Base-by-base conservation (phyloP, 495 filamentous ascomycete species). In the Tuber calosporum region DNA sequence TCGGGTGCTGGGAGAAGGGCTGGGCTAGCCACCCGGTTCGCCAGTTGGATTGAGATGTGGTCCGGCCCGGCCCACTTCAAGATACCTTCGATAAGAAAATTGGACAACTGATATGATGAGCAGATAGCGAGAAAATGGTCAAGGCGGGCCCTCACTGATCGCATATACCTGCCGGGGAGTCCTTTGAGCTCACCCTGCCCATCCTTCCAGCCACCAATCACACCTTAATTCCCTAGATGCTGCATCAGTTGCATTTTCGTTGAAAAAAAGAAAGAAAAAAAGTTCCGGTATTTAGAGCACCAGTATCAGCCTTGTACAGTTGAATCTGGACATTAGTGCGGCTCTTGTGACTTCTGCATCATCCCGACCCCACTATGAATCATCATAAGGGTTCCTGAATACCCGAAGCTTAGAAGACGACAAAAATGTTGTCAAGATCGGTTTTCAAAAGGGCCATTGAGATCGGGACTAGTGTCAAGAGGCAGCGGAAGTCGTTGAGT, bases 51-150 rank as follows among this genome's bases (percentile, higher is more conserved):
- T 62, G 53, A 62, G 53, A 62, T 62, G 53, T 62, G 53, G 53
- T 62, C 53, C 53, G 53, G 53, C 9, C 53, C 53, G 53, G 53
- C n/a, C 53, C 53, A 62, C 53, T 62, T 62, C 53, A 62, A 13
- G 53, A 62, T 62, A 62, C 26, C 53, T 30, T 17, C 53, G 53
- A 62, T 62, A 62, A 62, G 53, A 17, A 62, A 62, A 30, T 62
- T n/a, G 53, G 53, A 62, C 53, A 62, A 22, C n/a, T 62, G 9
- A 62, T 62, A 62, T 62, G n/a, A 30, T 30, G 53, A 58, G 11
- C 9, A 62, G n/a, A 62, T 62, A 62, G 26, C 53, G 26, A 62
- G 53, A 62, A 62, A 62, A 30, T 62, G n/a, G 53, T 30, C 53
- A 62, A 62, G 53, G 53, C 53, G 53, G 53, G 5, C 53, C 11